Percentiles rank a stretch among this genome's conserved stretches.
phyloP scores from a whole-genome alignment of 2,329 filamentous ascomycete species.

The Trichoderma sp. region DNA sequence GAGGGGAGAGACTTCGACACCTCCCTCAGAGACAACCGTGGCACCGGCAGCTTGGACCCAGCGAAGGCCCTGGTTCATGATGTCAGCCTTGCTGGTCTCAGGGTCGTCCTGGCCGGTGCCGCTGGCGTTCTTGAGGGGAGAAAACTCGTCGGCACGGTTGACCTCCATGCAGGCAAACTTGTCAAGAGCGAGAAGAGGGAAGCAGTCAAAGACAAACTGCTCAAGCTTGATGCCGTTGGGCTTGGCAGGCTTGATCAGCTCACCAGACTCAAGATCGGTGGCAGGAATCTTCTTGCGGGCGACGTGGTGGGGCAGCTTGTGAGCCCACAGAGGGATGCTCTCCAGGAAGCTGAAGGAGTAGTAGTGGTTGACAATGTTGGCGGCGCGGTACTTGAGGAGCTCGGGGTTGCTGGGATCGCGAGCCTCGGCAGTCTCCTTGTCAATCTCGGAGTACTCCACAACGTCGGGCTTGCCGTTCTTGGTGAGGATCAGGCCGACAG shows the following conservation, averaged over 20 bases:
- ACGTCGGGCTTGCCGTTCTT: constrained; percentile 97
- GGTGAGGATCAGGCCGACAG: constrained; percentile 88
- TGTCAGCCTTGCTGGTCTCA: constrained; percentile 88
- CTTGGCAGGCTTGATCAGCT: constrained; percentile 85
- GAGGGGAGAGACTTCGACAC: constrained; percentile 88
- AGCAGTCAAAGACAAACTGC: constrained; percentile 99
- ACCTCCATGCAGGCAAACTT: constrained; percentile 98
- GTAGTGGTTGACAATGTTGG: constrained; percentile 99
- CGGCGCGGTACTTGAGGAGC: constrained; percentile 92
- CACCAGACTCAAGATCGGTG: constrained; percentile 74
- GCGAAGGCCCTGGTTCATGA: constrained; percentile 84
- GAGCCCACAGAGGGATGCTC: constrained; percentile 82
- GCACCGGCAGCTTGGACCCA: constrained; percentile 84
- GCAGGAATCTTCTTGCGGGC: constrained; percentile 98
- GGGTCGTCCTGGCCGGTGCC: constrained; percentile 91
- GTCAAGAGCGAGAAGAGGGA: constrained; percentile 80
- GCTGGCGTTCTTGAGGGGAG: constrained; percentile 86
- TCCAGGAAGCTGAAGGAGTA: constrained; percentile 94
- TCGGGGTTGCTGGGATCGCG: constrained; percentile 78
- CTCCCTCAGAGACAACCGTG: constrained; percentile 68
- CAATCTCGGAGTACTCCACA: constrained; percentile 98
- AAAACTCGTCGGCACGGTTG: constrained; percentile 96
- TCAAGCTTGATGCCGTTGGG: constrained; percentile 99
- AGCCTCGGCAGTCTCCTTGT: constrained; percentile 84
- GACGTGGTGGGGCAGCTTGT: constrained; percentile 90